Evolutionary conservation across 139 green algal genomes (phyloP).

Genomic region (Microglena sp.): DNA sequence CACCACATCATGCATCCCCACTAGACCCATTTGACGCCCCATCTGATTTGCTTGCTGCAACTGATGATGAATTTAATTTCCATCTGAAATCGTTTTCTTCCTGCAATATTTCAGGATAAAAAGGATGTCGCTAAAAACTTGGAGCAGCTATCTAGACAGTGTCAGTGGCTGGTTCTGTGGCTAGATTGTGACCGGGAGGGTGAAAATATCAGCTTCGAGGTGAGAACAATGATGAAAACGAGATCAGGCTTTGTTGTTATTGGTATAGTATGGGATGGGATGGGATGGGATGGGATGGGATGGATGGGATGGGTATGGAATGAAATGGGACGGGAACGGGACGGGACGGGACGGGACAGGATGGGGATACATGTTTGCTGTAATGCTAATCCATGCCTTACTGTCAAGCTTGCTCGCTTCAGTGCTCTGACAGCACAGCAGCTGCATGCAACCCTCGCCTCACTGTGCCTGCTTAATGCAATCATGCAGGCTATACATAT

Average conservation of each 20-base stretch:
- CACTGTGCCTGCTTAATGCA: no score
- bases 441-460: no score
- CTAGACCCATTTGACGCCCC: neutral
- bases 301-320: neutral
- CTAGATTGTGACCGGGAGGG: slow-evolving; percentile 97
- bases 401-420: slow-evolving; percentile 77
- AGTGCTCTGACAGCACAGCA: slow-evolving; percentile 39
- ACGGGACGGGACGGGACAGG: neutral
- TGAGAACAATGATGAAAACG: no score
- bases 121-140: slow-evolving; percentile 59
- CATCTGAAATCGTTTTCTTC: neutral
- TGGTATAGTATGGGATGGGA: no score
- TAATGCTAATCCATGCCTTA: slow-evolving; percentile 26
- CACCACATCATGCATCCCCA: neutral
- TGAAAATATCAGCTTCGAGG: slow-evolving; percentile 97
- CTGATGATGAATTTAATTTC: neutral
- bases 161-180: slow-evolving; percentile 87
- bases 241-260: no score
- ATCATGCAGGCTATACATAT: slow-evolving; percentile 61
- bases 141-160: slow-evolving; percentile 47
- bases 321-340: neutral
- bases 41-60: neutral
- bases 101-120: slow-evolving; percentile 55
- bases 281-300: neutral
- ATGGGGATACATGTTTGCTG: neutral